Evolutionary conservation across 1,284 basidiomycete genomes (phyloP).

Genomic region (Irpex sp.): DNA sequence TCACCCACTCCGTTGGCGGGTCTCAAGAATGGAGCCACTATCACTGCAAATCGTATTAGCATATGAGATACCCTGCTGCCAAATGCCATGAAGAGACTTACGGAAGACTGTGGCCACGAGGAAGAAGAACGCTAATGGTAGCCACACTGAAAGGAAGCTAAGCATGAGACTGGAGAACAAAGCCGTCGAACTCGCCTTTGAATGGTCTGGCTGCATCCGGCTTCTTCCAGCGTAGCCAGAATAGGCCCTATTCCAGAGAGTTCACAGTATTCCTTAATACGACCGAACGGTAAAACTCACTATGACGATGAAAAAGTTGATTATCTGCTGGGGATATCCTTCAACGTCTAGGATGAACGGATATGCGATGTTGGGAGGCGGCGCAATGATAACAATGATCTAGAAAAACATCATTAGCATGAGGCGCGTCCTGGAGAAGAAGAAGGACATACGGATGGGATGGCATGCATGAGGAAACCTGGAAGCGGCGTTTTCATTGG

Average conservation of each 20-base stretch:
- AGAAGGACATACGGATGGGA: constrained; percentile 44
- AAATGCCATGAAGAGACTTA: not conserved
- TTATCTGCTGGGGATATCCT: constrained; percentile 46
- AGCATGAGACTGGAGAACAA: not conserved
- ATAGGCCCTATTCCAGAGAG: constrained; percentile 34
- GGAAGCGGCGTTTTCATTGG: constrained; percentile 53
- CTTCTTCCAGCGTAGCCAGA: constrained; percentile 45
- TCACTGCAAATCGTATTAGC: constrained; percentile 26
- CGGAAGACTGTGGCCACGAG: constrained; percentile 34
- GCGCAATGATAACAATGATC: constrained; percentile 41
- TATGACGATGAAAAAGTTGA: constrained; percentile 43
- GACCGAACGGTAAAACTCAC: constrained; percentile 22
- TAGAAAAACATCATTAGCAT: constrained; percentile 13
- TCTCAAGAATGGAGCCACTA: constrained; percentile 44
- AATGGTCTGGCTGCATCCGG: constrained; percentile 42
- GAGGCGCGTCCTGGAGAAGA: constrained; percentile 9
- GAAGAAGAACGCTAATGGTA: constrained; percentile 46
- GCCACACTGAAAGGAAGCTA: constrained; percentile 36
- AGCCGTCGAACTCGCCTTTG: constrained; percentile 31
- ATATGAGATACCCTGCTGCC: not conserved
- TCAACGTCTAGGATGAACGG: constrained; percentile 52
- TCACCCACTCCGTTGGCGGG: constrained; percentile 46
- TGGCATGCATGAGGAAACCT: constrained; percentile 47
- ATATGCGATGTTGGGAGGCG: constrained; percentile 60
- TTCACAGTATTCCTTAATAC: not conserved